Evolutionary conservation across 2,329 filamentous ascomycete species (phyloP).

Genomic region (Fusarium sp.): DNA sequence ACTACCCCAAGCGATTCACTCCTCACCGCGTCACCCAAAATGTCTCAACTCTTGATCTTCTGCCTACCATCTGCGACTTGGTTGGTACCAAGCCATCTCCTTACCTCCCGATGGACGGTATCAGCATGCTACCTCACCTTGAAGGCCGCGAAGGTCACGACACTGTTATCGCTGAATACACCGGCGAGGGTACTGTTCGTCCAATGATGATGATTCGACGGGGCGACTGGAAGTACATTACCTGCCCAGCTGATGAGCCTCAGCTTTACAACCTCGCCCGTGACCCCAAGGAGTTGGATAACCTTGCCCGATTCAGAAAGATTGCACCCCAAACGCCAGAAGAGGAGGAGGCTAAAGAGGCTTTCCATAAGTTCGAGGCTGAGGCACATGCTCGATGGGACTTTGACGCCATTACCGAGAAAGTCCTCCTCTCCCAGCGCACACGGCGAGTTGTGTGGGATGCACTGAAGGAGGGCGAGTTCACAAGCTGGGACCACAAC

Average conservation of each 20-base stretch:
- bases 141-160: conserved; percentile 75
- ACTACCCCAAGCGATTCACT: conserved; percentile 79
- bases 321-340: conserved; percentile 55
- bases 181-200: conserved; percentile 89
- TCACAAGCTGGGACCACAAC: conserved; percentile 88
- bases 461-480: conserved; percentile 79
- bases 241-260: conserved; percentile 83
- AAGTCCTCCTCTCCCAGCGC: conserved; percentile 82
- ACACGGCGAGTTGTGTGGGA: conserved; percentile 83
- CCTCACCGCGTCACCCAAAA: conserved; percentile 84
- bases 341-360: conserved; percentile 60
- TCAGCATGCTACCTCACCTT: conserved; percentile 83
- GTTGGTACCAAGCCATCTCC: conserved; percentile 77
- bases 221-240: conserved; percentile 91
- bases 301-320: conserved; percentile 69
- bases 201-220: conserved; percentile 95
- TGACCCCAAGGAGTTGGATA: conserved; percentile 82
- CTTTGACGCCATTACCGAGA: conserved; percentile 78
- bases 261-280: conserved; percentile 83
- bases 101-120: conserved; percentile 85
- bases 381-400: conserved; percentile 86
- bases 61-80: conserved; percentile 89
- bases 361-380: conserved; percentile 75
- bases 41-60: conserved; percentile 90
- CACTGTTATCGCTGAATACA: conserved; percentile 95